phyloP scores from a whole-genome alignment of 352 stramenopile genomes.

The Globisporangium uncinulatum region DNA sequence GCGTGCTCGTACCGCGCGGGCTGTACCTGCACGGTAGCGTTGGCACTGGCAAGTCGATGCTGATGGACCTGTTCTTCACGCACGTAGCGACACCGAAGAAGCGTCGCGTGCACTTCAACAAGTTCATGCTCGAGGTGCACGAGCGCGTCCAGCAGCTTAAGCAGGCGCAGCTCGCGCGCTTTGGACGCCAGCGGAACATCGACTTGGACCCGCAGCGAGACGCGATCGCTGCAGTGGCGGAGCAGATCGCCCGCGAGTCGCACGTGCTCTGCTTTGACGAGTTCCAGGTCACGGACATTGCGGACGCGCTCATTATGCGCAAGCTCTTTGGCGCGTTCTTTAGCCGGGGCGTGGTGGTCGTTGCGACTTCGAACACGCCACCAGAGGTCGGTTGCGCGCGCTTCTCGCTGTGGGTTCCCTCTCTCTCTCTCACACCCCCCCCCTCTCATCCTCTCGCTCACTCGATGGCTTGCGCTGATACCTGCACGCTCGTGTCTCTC shows the following conservation, averaged over 20 bases:
- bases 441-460: no score
- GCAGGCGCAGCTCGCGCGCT: constrained; percentile 67
- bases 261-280: constrained; percentile 97
- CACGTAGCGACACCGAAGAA: constrained; percentile 58
- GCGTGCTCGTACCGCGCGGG: constrained; percentile 67
- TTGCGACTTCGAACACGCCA: constrained; percentile 94
- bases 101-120: constrained; percentile 95
- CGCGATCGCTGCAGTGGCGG: constrained; percentile 74
- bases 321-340: constrained; percentile 94
- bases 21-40: constrained; percentile 95
- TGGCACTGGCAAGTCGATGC: constrained; percentile 95
- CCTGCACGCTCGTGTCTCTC: neutral
- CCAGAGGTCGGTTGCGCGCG: constrained; percentile 26
- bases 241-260: constrained; percentile 81
- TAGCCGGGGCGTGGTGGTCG: constrained; percentile 85
- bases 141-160: constrained; percentile 88
- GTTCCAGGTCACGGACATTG: constrained; percentile 98
- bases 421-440: neutral
- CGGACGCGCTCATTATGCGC: constrained; percentile 95
- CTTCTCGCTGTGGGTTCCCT: neutral
- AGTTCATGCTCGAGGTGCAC: constrained; percentile 97
- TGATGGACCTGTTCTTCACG: constrained; percentile 95
- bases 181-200: constrained; percentile 86
- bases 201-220: constrained; percentile 66
- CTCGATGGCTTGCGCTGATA: neutral